A percentile compares a stretch with the other conserved stretches of the same genome.
phyloP scores from a whole-genome alignment of 805 yeast species.

The Tanozyma kutaoensis region DNA sequence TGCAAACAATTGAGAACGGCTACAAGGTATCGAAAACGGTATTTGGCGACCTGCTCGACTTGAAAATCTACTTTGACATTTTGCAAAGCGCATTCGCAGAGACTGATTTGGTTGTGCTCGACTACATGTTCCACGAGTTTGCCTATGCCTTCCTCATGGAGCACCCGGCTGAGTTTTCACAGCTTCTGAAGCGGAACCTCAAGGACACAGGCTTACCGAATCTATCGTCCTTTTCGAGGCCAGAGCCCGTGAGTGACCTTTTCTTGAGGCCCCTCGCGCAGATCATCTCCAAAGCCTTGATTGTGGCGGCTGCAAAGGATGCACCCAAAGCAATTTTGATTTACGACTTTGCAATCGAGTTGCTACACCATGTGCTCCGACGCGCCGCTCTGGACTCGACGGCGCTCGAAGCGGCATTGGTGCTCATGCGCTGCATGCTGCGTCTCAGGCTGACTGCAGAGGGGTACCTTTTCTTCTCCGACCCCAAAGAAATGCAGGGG shows the following conservation, averaged over 20 bases:
- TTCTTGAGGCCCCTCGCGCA: too few relatives aligned
- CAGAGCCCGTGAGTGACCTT: too few relatives aligned
- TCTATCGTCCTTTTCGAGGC: too few relatives aligned
- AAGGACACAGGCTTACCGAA: too few relatives aligned
- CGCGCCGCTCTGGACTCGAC: too few relatives aligned
- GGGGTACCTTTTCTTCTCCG: slow-evolving; percentile 31
- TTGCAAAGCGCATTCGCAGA: slow-evolving; percentile 4
- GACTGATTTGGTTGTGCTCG: not conserved
- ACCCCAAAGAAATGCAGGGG: slow-evolving; percentile 53
- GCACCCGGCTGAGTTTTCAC: too few relatives aligned
- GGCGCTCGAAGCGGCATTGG: slow-evolving; percentile 18
- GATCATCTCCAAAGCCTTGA: slow-evolving; percentile 12
- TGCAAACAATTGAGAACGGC: slow-evolving; percentile 22
- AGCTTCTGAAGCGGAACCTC: too few relatives aligned
- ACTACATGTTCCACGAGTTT: slow-evolving; percentile 1
- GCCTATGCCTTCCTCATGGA: slow-evolving; percentile 14
- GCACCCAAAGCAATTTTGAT: slow-evolving; percentile 14
- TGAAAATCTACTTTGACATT: slow-evolving; percentile 19
- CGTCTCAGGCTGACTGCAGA: slow-evolving; percentile 39
- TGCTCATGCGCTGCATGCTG: slow-evolving; percentile 36
- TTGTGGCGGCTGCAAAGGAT: slow-evolving; percentile 10
- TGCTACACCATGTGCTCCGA: slow-evolving; percentile 21
- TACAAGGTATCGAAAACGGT: slow-evolving; percentile 19
- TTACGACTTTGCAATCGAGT: slow-evolving; percentile 17
- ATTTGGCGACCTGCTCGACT: slow-evolving; percentile 15